These are phyloP conservation scores for Protostelium mycophagum DNA, from an alignment of 78 protist genomes.

Conservation along the genomic window DNA sequence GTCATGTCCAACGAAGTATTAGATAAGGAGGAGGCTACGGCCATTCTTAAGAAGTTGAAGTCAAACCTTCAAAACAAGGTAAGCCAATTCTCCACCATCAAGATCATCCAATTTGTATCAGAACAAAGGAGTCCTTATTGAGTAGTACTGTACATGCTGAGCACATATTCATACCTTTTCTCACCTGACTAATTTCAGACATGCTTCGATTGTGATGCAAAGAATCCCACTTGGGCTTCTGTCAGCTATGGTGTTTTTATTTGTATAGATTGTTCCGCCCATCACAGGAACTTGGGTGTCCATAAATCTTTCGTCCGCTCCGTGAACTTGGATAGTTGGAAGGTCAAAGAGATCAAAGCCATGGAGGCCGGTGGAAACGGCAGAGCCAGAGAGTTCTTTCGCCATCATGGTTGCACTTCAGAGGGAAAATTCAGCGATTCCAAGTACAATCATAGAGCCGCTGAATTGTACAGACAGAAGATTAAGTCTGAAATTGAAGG, in stretches of 20 bases:
- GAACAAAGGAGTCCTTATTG: too few species aligned
- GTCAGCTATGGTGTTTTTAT: constrained; percentile 79
- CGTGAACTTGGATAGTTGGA: constrained; percentile 62
- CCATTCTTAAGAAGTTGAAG: constrained; percentile 1
- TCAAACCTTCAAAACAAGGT: constrained; percentile 1
- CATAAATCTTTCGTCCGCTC: constrained; percentile 69
- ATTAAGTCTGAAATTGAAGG: constrained; percentile 1
- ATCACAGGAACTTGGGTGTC: constrained; percentile 80
- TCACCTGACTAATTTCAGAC: neutral
- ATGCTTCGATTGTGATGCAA: constrained; percentile 82
- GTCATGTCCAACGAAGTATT: neutral
- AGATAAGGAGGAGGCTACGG: neutral
- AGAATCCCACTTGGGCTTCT: constrained; percentile 83
- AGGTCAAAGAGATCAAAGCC: constrained; percentile 39
- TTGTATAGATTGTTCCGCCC: constrained; percentile 80
- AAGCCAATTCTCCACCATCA: too few species aligned
- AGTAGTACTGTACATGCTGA: too few species aligned
- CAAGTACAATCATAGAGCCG: constrained; percentile 31
- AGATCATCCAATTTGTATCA: neutral
- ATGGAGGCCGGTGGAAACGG: constrained; percentile 60
- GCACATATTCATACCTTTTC: too few species aligned
- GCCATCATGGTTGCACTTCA: constrained; percentile 54
- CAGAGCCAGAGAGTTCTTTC: constrained; percentile 48
- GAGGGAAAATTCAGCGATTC: constrained; percentile 26
- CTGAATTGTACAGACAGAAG: constrained; percentile 36